Conservation (phyloP, 148 eudicot genomes). For the Chenopodium berlandieri region DNA sequence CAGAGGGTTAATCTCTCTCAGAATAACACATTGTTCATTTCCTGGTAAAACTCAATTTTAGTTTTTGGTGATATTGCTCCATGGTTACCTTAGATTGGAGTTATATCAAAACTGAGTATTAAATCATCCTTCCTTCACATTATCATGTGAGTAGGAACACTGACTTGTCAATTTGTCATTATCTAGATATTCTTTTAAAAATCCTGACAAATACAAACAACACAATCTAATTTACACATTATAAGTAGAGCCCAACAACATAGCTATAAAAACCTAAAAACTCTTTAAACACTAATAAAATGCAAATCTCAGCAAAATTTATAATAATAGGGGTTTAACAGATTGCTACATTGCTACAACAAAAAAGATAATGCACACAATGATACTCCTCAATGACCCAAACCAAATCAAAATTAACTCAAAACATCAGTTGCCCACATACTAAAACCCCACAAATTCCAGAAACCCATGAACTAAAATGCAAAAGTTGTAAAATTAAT, state of each 20-base stretch:
- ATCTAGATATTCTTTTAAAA: background rate
- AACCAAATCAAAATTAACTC: background rate
- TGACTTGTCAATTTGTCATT: background rate
- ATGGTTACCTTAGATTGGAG: background rate
- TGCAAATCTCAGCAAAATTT: background rate
- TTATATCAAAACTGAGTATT: background rate
- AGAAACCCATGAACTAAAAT: slow-evolving; percentile 8
- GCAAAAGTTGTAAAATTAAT: slow-evolving; percentile 19
- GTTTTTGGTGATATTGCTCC: background rate
- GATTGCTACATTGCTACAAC: background rate
- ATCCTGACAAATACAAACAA: background rate
- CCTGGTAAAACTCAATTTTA: background rate
- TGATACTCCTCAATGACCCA: background rate
- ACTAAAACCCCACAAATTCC: slow-evolving; percentile 8
- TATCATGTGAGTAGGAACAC: background rate
- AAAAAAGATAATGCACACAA: slow-evolving; percentile 3
- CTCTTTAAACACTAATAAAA: background rate
- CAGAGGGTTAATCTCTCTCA: background rate
- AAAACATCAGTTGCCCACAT: background rate
- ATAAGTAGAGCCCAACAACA: background rate
- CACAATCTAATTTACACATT: background rate
- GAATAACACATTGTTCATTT: background rate
- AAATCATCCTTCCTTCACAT: background rate
- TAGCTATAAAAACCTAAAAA: background rate
- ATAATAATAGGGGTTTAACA: background rate